These are phyloP conservation scores for Paraglomus brasilianum DNA, from an alignment of 192 early-diverging fungal genomes.

Conservation along the genomic window DNA sequence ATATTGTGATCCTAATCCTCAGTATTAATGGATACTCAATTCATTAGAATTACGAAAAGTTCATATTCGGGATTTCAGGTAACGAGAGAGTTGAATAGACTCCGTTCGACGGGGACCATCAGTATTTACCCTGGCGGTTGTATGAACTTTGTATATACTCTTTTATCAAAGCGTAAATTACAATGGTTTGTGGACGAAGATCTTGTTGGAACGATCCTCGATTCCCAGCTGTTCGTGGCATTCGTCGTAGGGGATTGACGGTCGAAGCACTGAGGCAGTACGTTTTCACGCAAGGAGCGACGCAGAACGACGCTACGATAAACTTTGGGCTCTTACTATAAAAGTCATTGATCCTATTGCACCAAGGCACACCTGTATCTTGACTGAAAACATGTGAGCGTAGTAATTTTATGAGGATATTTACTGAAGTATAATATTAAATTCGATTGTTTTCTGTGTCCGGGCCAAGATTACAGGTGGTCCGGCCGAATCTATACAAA, in stretches of 20 bases:
- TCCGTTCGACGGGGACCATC: not conserved
- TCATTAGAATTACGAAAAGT: conserved; percentile 83
- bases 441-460: conserved; percentile 33
- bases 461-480: conserved; percentile 67
- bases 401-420: not conserved
- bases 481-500: conserved; percentile 54
- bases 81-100: not conserved
- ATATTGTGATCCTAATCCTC: conserved; percentile 96
- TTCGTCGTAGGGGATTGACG: conserved; percentile 95
- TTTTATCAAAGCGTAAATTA: conserved; percentile 97
- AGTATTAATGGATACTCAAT: conserved; percentile 95
- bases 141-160: conserved; percentile 96
- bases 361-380: conserved; percentile 84
- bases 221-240: conserved; percentile 88
- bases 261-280: conserved; percentile 96
- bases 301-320: conserved; percentile 90
- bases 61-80: conserved; percentile 88
- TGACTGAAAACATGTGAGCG: conserved; percentile 61
- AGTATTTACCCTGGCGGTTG: conserved; percentile 45
- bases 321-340: conserved; percentile 97
- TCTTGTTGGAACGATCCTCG: conserved; percentile 90
- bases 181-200: conserved; percentile 93
- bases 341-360: conserved; percentile 95
- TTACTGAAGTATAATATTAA: not conserved
- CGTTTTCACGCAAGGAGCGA: conserved; percentile 97